Evolutionary conservation across 306 rosid genomes (phyloP).

Genomic region (Fragaria ananassa): DNA sequence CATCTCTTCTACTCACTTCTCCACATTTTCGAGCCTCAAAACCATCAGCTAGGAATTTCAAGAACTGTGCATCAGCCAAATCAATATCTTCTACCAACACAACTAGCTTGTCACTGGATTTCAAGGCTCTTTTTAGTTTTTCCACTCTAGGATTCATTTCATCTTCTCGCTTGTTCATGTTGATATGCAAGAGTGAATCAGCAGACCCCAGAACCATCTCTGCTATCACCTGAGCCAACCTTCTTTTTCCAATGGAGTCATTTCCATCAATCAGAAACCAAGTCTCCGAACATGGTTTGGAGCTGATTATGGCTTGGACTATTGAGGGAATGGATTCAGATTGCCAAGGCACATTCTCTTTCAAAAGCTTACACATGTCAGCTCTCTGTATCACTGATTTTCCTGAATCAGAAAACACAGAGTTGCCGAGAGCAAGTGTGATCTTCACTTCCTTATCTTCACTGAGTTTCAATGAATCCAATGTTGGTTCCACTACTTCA

Average conservation of each 20-base stretch:
- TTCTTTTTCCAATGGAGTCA: constrained; percentile 66
- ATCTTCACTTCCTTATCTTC: constrained; percentile 69
- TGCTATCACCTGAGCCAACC: constrained; percentile 66
- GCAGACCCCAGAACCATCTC: constrained; percentile 71
- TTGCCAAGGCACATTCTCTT: constrained; percentile 96
- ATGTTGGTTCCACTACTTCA: constrained; percentile 40
- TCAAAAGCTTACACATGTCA: constrained; percentile 59
- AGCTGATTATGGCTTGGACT: constrained; percentile 58
- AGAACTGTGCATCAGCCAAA: constrained; percentile 60
- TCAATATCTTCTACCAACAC: constrained; percentile 64
- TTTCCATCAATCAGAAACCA: constrained; percentile 80
- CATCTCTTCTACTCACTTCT: constrained; percentile 30
- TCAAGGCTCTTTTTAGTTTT: constrained; percentile 43
- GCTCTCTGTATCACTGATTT: constrained; percentile 40
- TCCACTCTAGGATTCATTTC: constrained; percentile 32
- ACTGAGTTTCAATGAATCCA: constrained; percentile 48
- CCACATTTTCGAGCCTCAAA: constrained; percentile 54
- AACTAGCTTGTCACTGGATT: constrained; percentile 54
- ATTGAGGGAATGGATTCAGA: constrained; percentile 65
- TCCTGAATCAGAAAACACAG: constrained; percentile 49
- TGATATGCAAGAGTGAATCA: constrained; percentile 47
- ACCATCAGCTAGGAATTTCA: constrained; percentile 55
- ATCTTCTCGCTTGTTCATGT: constrained; percentile 42
- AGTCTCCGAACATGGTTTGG: constrained; percentile 44
- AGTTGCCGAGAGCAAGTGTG: constrained; percentile 80